Base-by-base conservation (phyloP, 192 early-diverging fungal genomes). In the Kappamyces sp. region DNA sequence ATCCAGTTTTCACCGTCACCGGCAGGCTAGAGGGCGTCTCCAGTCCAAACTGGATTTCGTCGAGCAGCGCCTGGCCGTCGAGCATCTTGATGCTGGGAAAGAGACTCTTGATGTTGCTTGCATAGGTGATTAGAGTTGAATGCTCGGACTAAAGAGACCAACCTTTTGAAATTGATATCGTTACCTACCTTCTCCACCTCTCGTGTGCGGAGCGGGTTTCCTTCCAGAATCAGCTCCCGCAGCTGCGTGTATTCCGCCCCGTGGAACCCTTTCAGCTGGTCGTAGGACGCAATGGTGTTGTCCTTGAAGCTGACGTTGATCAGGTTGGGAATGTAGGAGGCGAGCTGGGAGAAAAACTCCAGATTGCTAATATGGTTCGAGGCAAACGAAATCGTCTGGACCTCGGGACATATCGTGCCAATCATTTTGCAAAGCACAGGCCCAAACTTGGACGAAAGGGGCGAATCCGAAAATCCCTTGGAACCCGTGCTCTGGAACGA, bases 391-490 rank as follows among this genome's bases (percentile, higher is more conserved):
- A 75, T 60, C 29, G 63, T 68, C 41, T 64, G 37, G 35, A 75
- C 63, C 66, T 63, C 62, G 14, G 74, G 74, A 41, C 67, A 76
- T 7, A 61, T 32, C 60, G 68, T 47, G 11, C 55, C 42, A 39
- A 76, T 69, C 40, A 70, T 48, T 65, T 76, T 76, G 50, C 74
- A 76, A 22, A 76, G 59, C 7, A 76, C 69, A 33, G 70, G 70
- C n/a, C 69, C 74, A 40, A 70, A 54, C 45, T 75, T 75, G 29
- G 45, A 52, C n/a, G 5, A n/a, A n/a, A n/a, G n/a, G n/a, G n/a
- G n/a, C n/a, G n/a, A n/a, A n/a, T n/a, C n/a, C n/a, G n/a, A n/a
- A n/a, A n/a, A n/a, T n/a, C n/a, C n/a, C n/a, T n/a, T n/a, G n/a
- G n/a, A n/a, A n/a, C n/a, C n/a, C n/a, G n/a, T n/a, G n/a, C n/a